Conservation (phyloP, 1,284 basidiomycete species). For the Malassezia vespertilionis region DNA sequence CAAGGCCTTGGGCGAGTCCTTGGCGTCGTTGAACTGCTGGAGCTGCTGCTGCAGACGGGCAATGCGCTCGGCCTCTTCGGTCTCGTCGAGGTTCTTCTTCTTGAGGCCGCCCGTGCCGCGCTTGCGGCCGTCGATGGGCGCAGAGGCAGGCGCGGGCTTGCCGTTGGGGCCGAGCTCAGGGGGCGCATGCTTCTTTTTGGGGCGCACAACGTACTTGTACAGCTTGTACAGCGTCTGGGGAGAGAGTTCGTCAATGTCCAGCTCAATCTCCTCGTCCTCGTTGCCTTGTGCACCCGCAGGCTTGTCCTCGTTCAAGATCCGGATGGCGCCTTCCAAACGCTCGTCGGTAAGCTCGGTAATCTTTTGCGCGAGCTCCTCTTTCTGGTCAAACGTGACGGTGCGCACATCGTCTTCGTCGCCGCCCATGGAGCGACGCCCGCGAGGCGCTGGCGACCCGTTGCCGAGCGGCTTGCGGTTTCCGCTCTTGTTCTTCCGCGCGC, state of each 20-base stretch:
- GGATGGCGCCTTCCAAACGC: constrained; percentile 43
- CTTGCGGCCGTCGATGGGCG: constrained; percentile 41
- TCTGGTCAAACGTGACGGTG: constrained; percentile 44
- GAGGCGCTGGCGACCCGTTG: constrained; percentile 13
- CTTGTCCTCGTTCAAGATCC: constrained; percentile 47
- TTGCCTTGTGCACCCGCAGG: constrained; percentile 32
- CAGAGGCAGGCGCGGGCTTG: constrained; percentile 23
- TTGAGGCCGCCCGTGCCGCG: constrained; percentile 44
- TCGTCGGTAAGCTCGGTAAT: constrained; percentile 46
- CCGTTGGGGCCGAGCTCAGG: constrained; percentile 13
- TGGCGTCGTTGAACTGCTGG: constrained; percentile 37
- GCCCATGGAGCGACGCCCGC: constrained; percentile 19
- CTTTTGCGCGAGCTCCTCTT: constrained; percentile 46
- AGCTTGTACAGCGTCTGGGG: constrained; percentile 45
- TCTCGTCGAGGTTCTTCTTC: constrained; percentile 46
- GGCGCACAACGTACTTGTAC: constrained; percentile 45
- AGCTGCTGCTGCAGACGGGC: constrained; percentile 42
- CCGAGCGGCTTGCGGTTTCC: constrained; percentile 26
- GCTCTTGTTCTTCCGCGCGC: not conserved
- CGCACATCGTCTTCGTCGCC: constrained; percentile 40
- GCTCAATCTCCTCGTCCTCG: constrained; percentile 45
- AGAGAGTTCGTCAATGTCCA: constrained; percentile 46
- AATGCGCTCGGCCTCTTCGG: constrained; percentile 43
- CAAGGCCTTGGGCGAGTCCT: constrained; percentile 7
- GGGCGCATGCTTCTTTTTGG: constrained; percentile 27